Evolutionary conservation across 2,329 filamentous ascomycete genomes (phyloP), one percentile per base, ranked within the genome.

Genomic region (Lachnellula cervina): DNA sequence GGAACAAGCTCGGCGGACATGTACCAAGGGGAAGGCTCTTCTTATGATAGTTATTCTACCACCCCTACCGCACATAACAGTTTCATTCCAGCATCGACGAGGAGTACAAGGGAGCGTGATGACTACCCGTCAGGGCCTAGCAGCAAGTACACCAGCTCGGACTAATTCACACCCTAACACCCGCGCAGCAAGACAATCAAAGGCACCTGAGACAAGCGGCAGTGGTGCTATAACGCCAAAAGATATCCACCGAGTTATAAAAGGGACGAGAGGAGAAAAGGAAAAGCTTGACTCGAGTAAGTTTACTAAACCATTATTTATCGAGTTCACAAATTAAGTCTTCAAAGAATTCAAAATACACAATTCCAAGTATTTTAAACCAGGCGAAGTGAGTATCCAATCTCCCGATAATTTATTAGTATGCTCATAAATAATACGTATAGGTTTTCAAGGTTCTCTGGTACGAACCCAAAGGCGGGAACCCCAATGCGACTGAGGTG

Each of bases 391-490:
- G 42, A 51, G 54, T 44, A 34, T 13, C 23, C 23, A 21, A 8
- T 25, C 35, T 13, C 45, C 45, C 5, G 11, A 13, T 14, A 34
- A 5, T 19, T 35, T 8, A 51, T 37, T 16, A 40, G 28, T 14
- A n/a, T 43, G 34, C 34, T 25, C 14, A 34, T 32, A 32, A n/a
- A 14, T 11, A 14, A 19, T 42, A n/a, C 17, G 14, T 21, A 44
- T 19, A 62, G 61, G 51, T 63, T 5, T 60, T 63, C 45, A 62
- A 59, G 51, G 53, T 62, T 2, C 34, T 61, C 7, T 62, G 59
- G 59, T 38, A n/a, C 45, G 60, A 62, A 32, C 59, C 59, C 2
- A 5, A 17, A 7, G 54, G 59, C 1, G 50, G 44, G 2, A 52
- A 17, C 38, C 6, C 53, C n/a, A 28, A 16, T n/a, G 49, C 13